Evolutionary conservation across 2,329 filamentous ascomycete genomes (phyloP).

Genomic region (Alternaria longipes): DNA sequence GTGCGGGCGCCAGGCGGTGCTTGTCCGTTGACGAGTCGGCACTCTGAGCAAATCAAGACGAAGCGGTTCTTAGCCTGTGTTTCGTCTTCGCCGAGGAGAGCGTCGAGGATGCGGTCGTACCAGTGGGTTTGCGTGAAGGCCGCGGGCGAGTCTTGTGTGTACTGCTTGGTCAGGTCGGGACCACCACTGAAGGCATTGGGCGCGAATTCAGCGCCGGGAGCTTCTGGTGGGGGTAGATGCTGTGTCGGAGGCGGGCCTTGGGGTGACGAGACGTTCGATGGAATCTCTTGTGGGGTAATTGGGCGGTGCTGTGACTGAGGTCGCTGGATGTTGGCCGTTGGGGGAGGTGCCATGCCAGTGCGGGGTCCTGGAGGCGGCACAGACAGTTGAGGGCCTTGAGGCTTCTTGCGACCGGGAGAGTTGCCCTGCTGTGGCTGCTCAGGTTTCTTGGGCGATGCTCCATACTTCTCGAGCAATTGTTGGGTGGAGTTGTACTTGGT

Average conservation of each 20-base stretch:
- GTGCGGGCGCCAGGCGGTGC: slow-evolving; percentile 85
- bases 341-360: slow-evolving; percentile 67
- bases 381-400: slow-evolving; percentile 43
- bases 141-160: slow-evolving; percentile 48
- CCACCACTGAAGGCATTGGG: slow-evolving; percentile 69
- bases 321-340: slow-evolving; percentile 70
- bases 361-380: slow-evolving; percentile 49
- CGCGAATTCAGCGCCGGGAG: slow-evolving; percentile 70
- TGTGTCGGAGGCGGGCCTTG: slow-evolving; percentile 34
- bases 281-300: slow-evolving; percentile 38
- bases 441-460: slow-evolving; percentile 62
- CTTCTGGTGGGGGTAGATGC: slow-evolving; percentile 27
- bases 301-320: slow-evolving; percentile 39
- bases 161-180: slow-evolving; percentile 39
- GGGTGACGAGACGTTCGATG: slow-evolving; percentile 26
- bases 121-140: slow-evolving; percentile 68
- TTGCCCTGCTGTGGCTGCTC: slow-evolving; percentile 48
- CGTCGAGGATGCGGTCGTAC: slow-evolving; percentile 94
- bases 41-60: slow-evolving; percentile 82
- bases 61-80: slow-evolving; percentile 90
- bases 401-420: slow-evolving; percentile 39
- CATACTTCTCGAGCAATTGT: slow-evolving; percentile 93
- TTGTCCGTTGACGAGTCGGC: slow-evolving; percentile 92
- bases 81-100: slow-evolving; percentile 94
- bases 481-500: slow-evolving; percentile 97